These are phyloP conservation scores for Aspergillus brunneoviolaceus DNA, from an alignment of 2,329 filamentous ascomycete genomes.

Conservation along the genomic window DNA sequence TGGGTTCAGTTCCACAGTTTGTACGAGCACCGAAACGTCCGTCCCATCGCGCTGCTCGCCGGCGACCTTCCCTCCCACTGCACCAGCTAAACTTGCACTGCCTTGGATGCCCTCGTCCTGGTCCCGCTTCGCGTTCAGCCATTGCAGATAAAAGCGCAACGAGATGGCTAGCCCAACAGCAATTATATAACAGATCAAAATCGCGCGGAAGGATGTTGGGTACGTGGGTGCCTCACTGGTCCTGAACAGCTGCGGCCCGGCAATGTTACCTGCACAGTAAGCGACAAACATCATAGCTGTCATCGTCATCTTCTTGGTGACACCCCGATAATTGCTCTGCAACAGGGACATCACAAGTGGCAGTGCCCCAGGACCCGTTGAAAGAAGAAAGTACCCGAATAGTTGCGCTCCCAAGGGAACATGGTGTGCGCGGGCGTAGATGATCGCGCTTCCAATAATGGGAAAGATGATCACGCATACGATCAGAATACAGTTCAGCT, in stretches of 20 bases:
- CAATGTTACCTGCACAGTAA: conserved; percentile 59
- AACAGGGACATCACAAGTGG: conserved; percentile 58
- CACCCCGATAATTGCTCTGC: conserved; percentile 56
- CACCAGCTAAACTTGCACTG: conserved; percentile 28
- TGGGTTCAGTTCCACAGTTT: conserved; percentile 38
- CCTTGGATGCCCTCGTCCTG: conserved; percentile 36
- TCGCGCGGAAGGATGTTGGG: conserved; percentile 55
- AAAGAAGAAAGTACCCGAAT: conserved; percentile 59
- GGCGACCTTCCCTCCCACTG: conserved; percentile 45
- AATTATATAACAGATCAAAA: conserved; percentile 58
- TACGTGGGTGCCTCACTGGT: conserved; percentile 53
- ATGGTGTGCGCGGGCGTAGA: conserved; percentile 48
- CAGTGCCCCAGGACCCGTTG: conserved; percentile 54
- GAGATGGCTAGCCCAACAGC: conserved; percentile 47
- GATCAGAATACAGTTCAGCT: conserved; percentile 39
- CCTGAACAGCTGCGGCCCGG: conserved; percentile 57
- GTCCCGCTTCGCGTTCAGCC: conserved; percentile 47
- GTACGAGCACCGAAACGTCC: conserved; percentile 31
- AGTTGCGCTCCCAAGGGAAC: conserved; percentile 46
- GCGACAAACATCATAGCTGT: conserved; percentile 57
- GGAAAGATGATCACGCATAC: conserved; percentile 52
- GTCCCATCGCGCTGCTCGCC: conserved; percentile 41
- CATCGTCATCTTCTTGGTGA: conserved; percentile 62
- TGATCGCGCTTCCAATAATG: conserved; percentile 54
- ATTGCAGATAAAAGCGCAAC: conserved; percentile 51